These are phyloP conservation scores for Dacryopinax primogenitus DNA, from an alignment of 768 basidiomycete genomes.

Conservation along the genomic window DNA sequence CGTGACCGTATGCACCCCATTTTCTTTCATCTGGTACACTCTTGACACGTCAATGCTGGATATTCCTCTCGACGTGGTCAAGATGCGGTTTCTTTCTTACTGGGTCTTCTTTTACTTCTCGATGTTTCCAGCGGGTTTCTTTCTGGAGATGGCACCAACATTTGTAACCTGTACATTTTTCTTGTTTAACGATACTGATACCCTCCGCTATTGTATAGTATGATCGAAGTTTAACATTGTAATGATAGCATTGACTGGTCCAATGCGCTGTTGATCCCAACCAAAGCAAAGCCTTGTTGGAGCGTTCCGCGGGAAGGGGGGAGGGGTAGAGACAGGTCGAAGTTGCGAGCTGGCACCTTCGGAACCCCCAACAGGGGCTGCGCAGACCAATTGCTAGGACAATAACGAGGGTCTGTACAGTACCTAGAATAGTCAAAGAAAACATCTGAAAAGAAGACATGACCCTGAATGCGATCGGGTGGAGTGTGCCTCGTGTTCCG, in stretches of 20 bases:
- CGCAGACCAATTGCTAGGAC: background rate
- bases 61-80: background rate
- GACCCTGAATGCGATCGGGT: background rate
- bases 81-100: too few species aligned
- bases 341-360: too few species aligned
- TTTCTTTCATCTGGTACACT: background rate
- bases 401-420: background rate
- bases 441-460: conserved; percentile 2
- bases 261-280: background rate
- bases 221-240: background rate
- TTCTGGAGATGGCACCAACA: background rate
- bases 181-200: background rate
- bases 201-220: background rate
- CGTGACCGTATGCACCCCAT: background rate
- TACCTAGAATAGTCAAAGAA: background rate
- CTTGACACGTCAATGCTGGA: background rate
- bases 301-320: too few species aligned
- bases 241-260: conserved; percentile 1
- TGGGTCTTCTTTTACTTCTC: background rate
- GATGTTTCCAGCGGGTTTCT: background rate
- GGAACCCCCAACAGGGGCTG: background rate
- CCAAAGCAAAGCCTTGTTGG: background rate
- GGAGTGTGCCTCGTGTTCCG: conserved; percentile 9
- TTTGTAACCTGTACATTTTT: background rate
- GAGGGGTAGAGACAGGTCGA: too few species aligned